Base-by-base conservation (phyloP, 2,329 filamentous ascomycete genomes). In the Escovopsis sp. region DNA sequence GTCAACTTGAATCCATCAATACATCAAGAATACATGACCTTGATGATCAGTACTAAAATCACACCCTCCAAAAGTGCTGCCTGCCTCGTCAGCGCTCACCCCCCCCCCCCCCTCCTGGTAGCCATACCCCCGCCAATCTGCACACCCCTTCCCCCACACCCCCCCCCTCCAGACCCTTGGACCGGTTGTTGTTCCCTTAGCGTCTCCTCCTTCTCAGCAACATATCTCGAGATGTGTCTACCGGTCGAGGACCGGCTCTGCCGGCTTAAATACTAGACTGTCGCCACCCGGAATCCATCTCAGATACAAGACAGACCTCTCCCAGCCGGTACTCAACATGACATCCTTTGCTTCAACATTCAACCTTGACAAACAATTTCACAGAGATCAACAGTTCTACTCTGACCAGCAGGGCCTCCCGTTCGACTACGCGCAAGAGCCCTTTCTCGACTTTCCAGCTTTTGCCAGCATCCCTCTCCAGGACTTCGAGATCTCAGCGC, bases 271-370 rank as follows among this genome's bases (percentile, higher is more conserved):
- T 45, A 20, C 20, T 20, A 45, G 43, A 47, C 32, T 39, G 40
- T 47, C 39, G 45, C 45, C 45, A 47, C 45, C 40, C 37, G 16
- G 39, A 33, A 20, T 31, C 35, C 24, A 45, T 37, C 35, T 44
- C 39, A 33, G 39, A 39, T 33, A 36, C 39, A 34, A 39, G 33
- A 48, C 44, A 48, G 51, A 6, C 49, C 51, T 46, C 48, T 42
- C 24, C 33, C 41, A 44, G 31, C 37, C 49, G 45, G 41, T 32
- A 51, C 39, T 42, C 53, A 57, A 38, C 49, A 57, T 57, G 54
- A 48, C 56, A 51, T 57, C 54, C 45, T 48, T 57, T 43, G 48
- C 53, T 44, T 14, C n/a, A 16, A 11, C 34, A 16, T 20, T 36
- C 20, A 20, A 36, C 7, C 14, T 14, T 7, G 34, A 20, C 13